Evolutionary conservation across 495 filamentous ascomycete species (phyloP).

Genomic region (Penicillium steckii): DNA sequence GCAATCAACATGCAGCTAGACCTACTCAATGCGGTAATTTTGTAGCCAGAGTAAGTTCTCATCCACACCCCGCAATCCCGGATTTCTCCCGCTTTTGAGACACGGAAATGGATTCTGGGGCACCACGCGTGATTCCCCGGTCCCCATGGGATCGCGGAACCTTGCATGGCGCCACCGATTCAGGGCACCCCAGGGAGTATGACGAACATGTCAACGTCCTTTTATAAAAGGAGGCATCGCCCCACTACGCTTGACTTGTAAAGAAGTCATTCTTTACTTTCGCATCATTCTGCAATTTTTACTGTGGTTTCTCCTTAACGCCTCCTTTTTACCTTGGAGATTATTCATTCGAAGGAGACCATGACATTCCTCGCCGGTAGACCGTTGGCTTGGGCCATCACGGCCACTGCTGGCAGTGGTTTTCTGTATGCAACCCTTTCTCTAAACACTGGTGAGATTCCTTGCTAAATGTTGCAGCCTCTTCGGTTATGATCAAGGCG

Average conservation of each 20-base stretch:
- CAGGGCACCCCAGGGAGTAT: neutral
- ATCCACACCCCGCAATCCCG: conserved; percentile 15
- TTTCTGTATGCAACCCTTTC: conserved; percentile 21
- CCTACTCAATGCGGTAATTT: conserved; percentile 8
- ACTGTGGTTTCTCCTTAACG: neutral
- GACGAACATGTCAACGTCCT: neutral
- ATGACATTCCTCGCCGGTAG: conserved; percentile 31
- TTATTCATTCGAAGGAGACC: neutral
- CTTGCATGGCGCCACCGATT: conserved; percentile 17
- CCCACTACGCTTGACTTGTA: conserved; percentile 1
- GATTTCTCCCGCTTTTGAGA: neutral
- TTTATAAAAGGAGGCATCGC: conserved; percentile 11
- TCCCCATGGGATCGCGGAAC: conserved; percentile 7
- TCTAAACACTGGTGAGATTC: neutral
- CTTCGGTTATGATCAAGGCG: conserved; percentile 47
- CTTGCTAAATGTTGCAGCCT: neutral
- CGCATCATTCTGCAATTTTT: neutral
- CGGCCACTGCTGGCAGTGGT: conserved; percentile 38
- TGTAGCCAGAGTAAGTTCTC: neutral
- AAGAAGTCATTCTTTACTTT: neutral
- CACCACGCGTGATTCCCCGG: conserved; percentile 10
- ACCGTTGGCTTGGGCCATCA: conserved; percentile 32
- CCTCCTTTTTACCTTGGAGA: neutral
- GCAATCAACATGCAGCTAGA: neutral
- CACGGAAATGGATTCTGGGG: conserved; percentile 11